phyloP scores from a whole-genome alignment of 2,329 filamentous ascomycete species.

The Sordariomycetes sp. region DNA sequence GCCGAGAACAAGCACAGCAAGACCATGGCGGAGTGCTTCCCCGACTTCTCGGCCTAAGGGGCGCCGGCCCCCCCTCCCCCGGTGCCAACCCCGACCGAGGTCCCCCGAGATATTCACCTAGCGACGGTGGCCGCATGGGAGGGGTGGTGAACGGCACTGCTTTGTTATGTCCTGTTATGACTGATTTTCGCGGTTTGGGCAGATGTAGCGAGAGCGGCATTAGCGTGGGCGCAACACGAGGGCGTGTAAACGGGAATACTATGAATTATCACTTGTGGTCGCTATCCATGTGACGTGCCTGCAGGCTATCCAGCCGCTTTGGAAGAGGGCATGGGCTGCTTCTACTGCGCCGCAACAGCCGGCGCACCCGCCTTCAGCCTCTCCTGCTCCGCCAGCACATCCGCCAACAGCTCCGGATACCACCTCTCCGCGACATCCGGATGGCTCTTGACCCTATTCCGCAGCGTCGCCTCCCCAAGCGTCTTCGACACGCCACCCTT shows the following conservation, averaged over 20 bases:
- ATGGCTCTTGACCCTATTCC: constrained; percentile 78
- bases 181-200: neutral
- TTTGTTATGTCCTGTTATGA: neutral
- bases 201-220: neutral
- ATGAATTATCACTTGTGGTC: neutral
- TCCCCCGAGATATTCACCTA: neutral
- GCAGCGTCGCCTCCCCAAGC: constrained; percentile 70
- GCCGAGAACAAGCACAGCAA: constrained; percentile 68
- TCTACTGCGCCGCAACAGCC: constrained; percentile 2
- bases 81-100: neutral
- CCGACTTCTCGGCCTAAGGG: constrained; percentile 20
- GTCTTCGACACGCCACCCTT: constrained; percentile 52
- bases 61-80: constrained; percentile 5
- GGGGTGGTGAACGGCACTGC: neutral
- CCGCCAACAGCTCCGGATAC: constrained; percentile 51
- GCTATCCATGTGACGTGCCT: neutral
- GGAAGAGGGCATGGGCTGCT: neutral
- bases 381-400: constrained; percentile 45
- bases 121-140: neutral
- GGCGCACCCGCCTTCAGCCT: constrained; percentile 19
- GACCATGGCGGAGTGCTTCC: constrained; percentile 59
- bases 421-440: constrained; percentile 76
- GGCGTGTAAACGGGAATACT: neutral
- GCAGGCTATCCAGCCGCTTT: neutral
- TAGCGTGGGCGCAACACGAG: neutral